These are phyloP conservation scores for Neofusicoccum umdonicola DNA, from an alignment of 2,329 filamentous ascomycete species.

Conservation along the genomic window DNA sequence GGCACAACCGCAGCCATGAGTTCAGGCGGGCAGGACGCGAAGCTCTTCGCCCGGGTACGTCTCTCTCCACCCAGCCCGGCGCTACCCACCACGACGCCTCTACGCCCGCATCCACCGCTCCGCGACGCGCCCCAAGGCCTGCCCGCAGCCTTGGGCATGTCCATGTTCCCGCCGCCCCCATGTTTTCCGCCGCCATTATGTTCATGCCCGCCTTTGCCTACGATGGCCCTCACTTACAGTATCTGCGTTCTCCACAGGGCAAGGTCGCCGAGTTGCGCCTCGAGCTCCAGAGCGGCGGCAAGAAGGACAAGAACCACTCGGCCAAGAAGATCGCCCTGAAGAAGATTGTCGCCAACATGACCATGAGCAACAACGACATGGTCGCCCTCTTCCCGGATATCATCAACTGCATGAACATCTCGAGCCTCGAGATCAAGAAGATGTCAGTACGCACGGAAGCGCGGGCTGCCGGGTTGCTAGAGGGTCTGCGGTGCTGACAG, in stretches of 20 bases:
- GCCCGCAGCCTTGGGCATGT: not conserved
- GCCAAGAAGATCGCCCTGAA: conserved; percentile 97
- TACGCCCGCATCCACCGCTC: conserved; percentile 16
- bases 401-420: conserved; percentile 91
- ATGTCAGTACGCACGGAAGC: conserved; percentile 62
- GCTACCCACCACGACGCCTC: conserved; percentile 24
- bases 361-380: conserved; percentile 99
- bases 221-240: conserved; percentile 51
- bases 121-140: not conserved
- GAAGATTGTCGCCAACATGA: conserved; percentile 99
- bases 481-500: conserved; percentile 28
- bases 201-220: conserved; percentile 37
- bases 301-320: conserved; percentile 96
- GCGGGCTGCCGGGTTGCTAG: not conserved
- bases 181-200: conserved; percentile 27
- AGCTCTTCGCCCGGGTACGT: conserved; percentile 96
- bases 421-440: conserved; percentile 97
- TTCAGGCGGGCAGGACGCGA: conserved; percentile 85
- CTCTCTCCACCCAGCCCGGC: conserved; percentile 19
- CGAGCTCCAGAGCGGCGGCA: conserved; percentile 88
- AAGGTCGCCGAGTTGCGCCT: conserved; percentile 96
- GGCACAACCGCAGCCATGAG: conserved; percentile 50
- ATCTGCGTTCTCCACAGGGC: conserved; percentile 65
- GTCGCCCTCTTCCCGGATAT: conserved; percentile 94
- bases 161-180: not conserved